Percentiles rank a stretch among this genome's conserved stretches.
Conservation (phyloP, 1,284 basidiomycete genomes). For the Cutaneotrichosporon arboriforme region DNA sequence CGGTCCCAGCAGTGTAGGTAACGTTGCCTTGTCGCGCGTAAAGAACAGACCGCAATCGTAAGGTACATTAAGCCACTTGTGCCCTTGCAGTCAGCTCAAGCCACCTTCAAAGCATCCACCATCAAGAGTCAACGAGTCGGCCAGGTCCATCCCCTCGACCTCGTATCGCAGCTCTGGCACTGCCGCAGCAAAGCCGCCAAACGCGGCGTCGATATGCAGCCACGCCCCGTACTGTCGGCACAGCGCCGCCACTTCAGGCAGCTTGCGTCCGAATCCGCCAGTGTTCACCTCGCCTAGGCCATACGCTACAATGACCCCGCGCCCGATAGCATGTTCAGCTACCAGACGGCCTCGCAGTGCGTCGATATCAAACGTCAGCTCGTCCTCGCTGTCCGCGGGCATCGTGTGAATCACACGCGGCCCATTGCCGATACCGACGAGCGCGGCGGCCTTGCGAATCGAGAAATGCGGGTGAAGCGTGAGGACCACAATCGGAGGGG, state of each 20-base stretch:
- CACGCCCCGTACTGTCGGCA: constrained; percentile 50
- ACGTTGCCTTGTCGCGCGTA: constrained; percentile 33
- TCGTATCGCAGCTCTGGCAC: constrained; percentile 47
- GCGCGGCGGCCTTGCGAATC: constrained; percentile 50
- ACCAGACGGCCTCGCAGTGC: constrained; percentile 40
- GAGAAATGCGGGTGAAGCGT: constrained; percentile 49
- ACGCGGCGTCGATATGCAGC: constrained; percentile 52
- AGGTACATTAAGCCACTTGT: constrained; percentile 52
- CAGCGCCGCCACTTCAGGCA: constrained; percentile 41
- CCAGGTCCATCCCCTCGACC: constrained; percentile 46
- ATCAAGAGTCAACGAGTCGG: constrained; percentile 51
- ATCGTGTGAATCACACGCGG: constrained; percentile 45
- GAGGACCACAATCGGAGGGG: constrained; percentile 45
- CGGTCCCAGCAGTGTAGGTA: constrained; percentile 49
- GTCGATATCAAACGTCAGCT: constrained; percentile 46
- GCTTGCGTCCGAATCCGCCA: constrained; percentile 46
- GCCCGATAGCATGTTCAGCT: constrained; percentile 26
- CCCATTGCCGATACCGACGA: constrained; percentile 50
- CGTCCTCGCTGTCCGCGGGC: constrained; percentile 24
- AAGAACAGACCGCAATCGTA: constrained; percentile 55
- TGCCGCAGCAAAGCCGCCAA: constrained; percentile 44
- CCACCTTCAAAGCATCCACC: constrained; percentile 34
- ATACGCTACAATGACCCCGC: constrained; percentile 47
- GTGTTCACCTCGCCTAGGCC: constrained; percentile 55
- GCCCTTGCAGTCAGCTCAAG: constrained; percentile 28